These are phyloP conservation scores for Botrytis deweyae DNA, from an alignment of 2,329 filamentous ascomycete species.

Conservation along the genomic window DNA sequence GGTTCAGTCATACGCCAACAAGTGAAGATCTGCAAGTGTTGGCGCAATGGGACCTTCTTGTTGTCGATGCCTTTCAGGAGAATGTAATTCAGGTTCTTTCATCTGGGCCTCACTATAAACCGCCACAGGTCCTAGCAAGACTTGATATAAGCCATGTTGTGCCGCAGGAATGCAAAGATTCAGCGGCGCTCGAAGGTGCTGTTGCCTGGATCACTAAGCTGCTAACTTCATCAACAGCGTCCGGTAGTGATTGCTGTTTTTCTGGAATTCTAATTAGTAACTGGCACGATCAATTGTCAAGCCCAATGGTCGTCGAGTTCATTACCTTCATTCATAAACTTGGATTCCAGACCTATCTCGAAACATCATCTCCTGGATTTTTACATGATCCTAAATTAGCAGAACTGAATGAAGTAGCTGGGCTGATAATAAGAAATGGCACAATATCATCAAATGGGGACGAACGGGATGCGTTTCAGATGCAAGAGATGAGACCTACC, in stretches of 20 bases:
- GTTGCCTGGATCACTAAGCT: conserved; percentile 20
- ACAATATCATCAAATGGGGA: conserved; percentile 45
- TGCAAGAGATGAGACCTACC: conserved; percentile 32
- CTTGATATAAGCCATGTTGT: conserved; percentile 29
- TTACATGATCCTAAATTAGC: conserved; percentile 26
- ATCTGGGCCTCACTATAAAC: conserved; percentile 21
- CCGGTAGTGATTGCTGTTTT: conserved; percentile 25
- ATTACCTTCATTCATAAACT: conserved; percentile 30
- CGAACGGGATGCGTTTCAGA: conserved; percentile 46
- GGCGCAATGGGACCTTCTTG: conserved; percentile 45
- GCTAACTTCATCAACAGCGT: conserved; percentile 24
- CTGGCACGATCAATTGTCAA: conserved; percentile 25
- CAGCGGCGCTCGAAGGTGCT: not conserved
- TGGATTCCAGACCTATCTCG: conserved; percentile 33
- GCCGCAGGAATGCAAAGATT: conserved; percentile 16
- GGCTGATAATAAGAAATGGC: conserved; percentile 46
- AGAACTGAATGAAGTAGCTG: conserved; percentile 35
- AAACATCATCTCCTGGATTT: conserved; percentile 30
- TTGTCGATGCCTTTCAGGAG: conserved; percentile 44
- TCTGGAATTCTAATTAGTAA: conserved; percentile 31
- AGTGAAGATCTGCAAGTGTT: conserved; percentile 41
- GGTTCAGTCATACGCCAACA: conserved; percentile 40
- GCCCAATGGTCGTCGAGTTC: conserved; percentile 30
- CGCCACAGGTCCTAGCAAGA: conserved; percentile 30
- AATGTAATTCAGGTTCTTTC: conserved; percentile 42